These are phyloP conservation scores for Zostera marina DNA, from an alignment of 116 monocot species.

Conservation along the genomic window DNA sequence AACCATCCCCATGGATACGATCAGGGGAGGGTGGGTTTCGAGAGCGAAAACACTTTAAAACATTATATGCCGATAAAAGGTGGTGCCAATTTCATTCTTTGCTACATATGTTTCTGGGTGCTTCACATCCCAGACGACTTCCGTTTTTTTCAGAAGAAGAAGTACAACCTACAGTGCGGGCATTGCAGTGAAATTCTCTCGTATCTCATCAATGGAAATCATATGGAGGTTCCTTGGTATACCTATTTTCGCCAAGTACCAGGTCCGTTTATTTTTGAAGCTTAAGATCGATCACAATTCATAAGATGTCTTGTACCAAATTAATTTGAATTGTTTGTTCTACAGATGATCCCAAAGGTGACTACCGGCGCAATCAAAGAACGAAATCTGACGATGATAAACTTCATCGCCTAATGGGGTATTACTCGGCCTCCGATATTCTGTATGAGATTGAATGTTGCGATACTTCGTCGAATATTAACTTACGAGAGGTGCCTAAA, in stretches of 20 bases:
- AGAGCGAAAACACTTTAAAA: neutral
- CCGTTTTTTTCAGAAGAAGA: slow-evolving; percentile 13
- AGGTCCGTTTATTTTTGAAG: neutral
- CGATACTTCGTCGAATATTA: neutral
- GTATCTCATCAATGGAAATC: slow-evolving; percentile 8
- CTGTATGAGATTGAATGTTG: slow-evolving; percentile 4
- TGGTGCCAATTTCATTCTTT: slow-evolving; percentile 39
- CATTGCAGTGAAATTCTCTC: slow-evolving; percentile 18
- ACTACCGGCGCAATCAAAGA: neutral
- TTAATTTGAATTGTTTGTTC: neutral
- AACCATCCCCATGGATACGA: neutral
- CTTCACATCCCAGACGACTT: slow-evolving; percentile 39
- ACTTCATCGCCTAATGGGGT: slow-evolving; percentile 56
- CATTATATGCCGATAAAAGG: slow-evolving; percentile 17
- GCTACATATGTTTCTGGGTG: slow-evolving; percentile 29
- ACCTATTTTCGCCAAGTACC: neutral
- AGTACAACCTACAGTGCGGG: slow-evolving; percentile 33
- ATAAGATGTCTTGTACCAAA: neutral
- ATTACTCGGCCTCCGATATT: slow-evolving; percentile 48
- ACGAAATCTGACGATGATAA: neutral
- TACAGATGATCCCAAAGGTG: slow-evolving; percentile 4
- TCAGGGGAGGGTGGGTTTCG: neutral
- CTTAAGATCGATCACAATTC: neutral
- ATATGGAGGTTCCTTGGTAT: neutral
- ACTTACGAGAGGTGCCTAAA: too few relatives aligned